phyloP scores from a whole-genome alignment of 768 basidiomycete species.

The Trichaptum fuscoviolaceum region DNA sequence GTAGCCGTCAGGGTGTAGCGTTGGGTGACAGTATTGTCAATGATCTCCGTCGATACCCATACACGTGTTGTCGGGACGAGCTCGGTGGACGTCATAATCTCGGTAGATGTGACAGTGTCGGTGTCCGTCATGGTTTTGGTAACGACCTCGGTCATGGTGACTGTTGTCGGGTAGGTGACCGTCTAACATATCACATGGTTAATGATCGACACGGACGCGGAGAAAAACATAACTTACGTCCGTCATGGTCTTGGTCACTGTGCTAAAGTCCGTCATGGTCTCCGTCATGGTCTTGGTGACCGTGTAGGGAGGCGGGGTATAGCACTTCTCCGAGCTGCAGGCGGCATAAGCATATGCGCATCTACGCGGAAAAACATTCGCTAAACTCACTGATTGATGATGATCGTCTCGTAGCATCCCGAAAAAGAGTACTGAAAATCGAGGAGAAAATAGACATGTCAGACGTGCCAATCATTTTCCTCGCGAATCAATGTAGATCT shows the following conservation, averaged over 20 bases:
- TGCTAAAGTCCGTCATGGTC: constrained; percentile 31
- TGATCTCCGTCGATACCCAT: constrained; percentile 61
- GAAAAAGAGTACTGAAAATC: constrained; percentile 23
- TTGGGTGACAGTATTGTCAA: constrained; percentile 49
- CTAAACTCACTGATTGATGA: constrained; percentile 40
- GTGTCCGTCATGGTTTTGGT: constrained; percentile 15
- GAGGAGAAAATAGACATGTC: constrained; percentile 3
- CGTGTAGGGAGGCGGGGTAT: constrained; percentile 12
- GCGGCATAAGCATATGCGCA: neutral
- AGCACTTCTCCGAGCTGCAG: constrained; percentile 8
- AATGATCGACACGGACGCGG: constrained; percentile 4
- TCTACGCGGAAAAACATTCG: constrained; percentile 1
- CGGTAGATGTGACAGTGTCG: constrained; percentile 17
- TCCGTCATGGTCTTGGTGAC: constrained; percentile 29
- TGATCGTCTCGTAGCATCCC: constrained; percentile 60
- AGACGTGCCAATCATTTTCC: neutral
- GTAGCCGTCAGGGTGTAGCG: constrained; percentile 62
- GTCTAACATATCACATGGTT: constrained; percentile 22
- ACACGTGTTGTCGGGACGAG: constrained; percentile 58
- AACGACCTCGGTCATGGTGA: constrained; percentile 37
- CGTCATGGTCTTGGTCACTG: constrained; percentile 22
- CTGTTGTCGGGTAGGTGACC: constrained; percentile 33
- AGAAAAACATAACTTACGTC: constrained; percentile 14
- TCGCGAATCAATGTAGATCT: constrained; percentile 18
- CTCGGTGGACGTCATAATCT: constrained; percentile 41